Evolutionary conservation across 2,329 filamentous ascomycete species (phyloP).

Genomic region (Myriosclerotinia duriaeana): DNA sequence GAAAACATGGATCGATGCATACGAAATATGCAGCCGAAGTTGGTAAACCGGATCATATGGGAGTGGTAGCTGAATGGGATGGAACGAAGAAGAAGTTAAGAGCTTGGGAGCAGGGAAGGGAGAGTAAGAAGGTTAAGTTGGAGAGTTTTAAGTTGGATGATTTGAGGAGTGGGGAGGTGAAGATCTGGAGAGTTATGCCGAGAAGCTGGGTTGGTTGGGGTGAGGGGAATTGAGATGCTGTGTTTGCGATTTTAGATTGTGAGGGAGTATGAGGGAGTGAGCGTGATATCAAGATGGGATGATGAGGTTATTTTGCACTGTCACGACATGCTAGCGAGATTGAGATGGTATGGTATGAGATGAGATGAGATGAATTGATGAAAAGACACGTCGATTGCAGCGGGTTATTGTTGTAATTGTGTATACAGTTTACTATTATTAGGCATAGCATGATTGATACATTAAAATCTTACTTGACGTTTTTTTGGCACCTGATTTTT

Average conservation of each 20-base stretch:
- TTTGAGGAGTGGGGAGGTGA: slow-evolving; percentile 87
- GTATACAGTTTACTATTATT: slow-evolving; percentile 20
- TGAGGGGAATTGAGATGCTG: slow-evolving; percentile 3
- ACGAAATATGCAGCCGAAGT: slow-evolving; percentile 89
- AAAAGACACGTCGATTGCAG: slow-evolving; percentile 10
- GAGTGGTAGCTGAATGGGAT: slow-evolving; percentile 92
- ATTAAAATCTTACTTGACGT: slow-evolving; percentile 1
- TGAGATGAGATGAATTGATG: background rate
- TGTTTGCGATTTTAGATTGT: background rate
- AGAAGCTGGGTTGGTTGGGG: slow-evolving; percentile 87
- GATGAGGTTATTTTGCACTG: background rate
- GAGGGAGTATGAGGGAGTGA: background rate
- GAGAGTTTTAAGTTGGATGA: slow-evolving; percentile 95
- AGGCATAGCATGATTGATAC: slow-evolving; percentile 21
- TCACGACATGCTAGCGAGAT: background rate
- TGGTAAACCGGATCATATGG: slow-evolving; percentile 83
- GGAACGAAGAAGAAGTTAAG: slow-evolving; percentile 97
- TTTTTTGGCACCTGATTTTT: background rate
- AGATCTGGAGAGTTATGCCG: slow-evolving; percentile 95
- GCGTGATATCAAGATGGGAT: slow-evolving; percentile 7
- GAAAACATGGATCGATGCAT: slow-evolving; percentile 92
- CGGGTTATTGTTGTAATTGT: slow-evolving; percentile 9
- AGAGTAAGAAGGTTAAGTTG: slow-evolving; percentile 88
- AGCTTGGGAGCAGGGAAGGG: slow-evolving; percentile 91
- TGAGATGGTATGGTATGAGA: slow-evolving; percentile 3